A percentile compares a stretch with the other conserved stretches of the same genome.
Conservation (phyloP, 805 yeast species). For the Metschnikowia anglica region DNA sequence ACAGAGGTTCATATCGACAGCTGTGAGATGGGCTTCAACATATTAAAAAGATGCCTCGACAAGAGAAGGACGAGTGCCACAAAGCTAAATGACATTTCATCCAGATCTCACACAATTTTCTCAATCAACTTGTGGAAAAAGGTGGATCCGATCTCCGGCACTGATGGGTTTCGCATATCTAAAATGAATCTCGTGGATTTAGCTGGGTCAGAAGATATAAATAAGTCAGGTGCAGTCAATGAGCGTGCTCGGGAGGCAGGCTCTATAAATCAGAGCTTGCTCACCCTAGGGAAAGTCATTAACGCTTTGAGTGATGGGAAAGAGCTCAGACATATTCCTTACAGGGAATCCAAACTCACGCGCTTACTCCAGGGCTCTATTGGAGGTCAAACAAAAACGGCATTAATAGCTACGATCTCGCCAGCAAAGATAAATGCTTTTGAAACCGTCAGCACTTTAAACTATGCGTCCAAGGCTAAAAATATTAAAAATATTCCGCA, state of each 20-base stretch:
- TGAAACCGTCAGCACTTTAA: constrained; percentile 81
- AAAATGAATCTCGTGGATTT: constrained; percentile 86
- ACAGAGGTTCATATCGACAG: constrained; percentile 57
- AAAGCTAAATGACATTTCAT: constrained; percentile 68
- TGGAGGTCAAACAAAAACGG: constrained; percentile 87
- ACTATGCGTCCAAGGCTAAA: constrained; percentile 85
- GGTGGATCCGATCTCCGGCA: constrained; percentile 34
- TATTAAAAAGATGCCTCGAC: constrained; percentile 56
- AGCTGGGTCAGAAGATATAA: constrained; percentile 93
- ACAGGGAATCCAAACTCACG: constrained; percentile 78
- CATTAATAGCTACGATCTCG: constrained; percentile 82
- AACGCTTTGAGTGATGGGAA: constrained; percentile 46
- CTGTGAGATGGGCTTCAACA: constrained; percentile 55
- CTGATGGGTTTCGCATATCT: constrained; percentile 40
- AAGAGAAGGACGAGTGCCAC: constrained; percentile 69
- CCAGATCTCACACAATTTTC: constrained; percentile 77
- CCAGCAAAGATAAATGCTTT: constrained; percentile 77
- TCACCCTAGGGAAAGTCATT: constrained; percentile 87
- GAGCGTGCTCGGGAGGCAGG: constrained; percentile 93
- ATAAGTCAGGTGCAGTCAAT: constrained; percentile 81
- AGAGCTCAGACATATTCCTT: constrained; percentile 66
- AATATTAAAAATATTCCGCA: constrained; percentile 66
- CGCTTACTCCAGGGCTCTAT: constrained; percentile 73
- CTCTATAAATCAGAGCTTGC: constrained; percentile 80
- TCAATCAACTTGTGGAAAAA: constrained; percentile 55